A percentile compares a stretch with the other conserved stretches of the same genome.
These are phyloP conservation scores for Lodderomyces margitis DNA, from an alignment of 1,139 yeast species.

Conservation along the genomic window DNA sequence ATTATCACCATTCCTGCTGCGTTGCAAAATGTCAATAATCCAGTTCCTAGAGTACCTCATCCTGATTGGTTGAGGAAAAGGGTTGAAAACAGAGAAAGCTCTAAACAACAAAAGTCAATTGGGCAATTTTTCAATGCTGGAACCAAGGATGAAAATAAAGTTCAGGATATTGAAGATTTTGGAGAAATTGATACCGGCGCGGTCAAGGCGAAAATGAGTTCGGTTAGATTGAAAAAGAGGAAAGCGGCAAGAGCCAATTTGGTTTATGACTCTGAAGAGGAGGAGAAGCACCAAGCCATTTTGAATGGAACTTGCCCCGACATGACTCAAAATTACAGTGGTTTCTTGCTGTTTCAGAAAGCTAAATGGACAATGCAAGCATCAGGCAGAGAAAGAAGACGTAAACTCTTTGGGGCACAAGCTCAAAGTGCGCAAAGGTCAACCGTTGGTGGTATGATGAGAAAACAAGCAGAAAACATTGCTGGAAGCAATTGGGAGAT, in stretches of 20 bases:
- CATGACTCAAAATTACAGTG: constrained; percentile 70
- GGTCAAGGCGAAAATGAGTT: constrained; percentile 42
- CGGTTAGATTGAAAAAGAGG: constrained; percentile 45
- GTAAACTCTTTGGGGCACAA: constrained; percentile 71
- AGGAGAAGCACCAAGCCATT: constrained; percentile 40
- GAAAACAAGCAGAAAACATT: constrained; percentile 74
- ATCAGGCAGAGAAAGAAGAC: constrained; percentile 67
- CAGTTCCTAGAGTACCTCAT: constrained; percentile 91
- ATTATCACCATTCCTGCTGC: constrained; percentile 98
- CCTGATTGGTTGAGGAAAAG: constrained; percentile 88
- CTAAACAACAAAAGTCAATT: constrained; percentile 68
- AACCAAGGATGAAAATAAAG: constrained; percentile 29
- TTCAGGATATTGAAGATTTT: constrained; percentile 76
- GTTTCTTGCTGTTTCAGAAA: constrained; percentile 77
- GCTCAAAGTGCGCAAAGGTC: constrained; percentile 46
- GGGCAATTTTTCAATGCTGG: constrained; percentile 53
- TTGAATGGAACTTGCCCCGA: constrained; percentile 64
- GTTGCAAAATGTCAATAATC: constrained; percentile 81
- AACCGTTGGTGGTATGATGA: constrained; percentile 65
- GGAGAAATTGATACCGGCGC: constrained; percentile 35
- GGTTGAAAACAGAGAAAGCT: constrained; percentile 59
- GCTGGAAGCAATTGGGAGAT: constrained; percentile 85
- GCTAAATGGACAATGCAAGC: constrained; percentile 81
- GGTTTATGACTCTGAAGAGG: constrained; percentile 43
- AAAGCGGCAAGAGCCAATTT: constrained; percentile 23